Percentiles rank a stretch among this genome's conserved stretches.
Conservation (phyloP, 257 asterid genomes). For the Rehmannia glutinosa region DNA sequence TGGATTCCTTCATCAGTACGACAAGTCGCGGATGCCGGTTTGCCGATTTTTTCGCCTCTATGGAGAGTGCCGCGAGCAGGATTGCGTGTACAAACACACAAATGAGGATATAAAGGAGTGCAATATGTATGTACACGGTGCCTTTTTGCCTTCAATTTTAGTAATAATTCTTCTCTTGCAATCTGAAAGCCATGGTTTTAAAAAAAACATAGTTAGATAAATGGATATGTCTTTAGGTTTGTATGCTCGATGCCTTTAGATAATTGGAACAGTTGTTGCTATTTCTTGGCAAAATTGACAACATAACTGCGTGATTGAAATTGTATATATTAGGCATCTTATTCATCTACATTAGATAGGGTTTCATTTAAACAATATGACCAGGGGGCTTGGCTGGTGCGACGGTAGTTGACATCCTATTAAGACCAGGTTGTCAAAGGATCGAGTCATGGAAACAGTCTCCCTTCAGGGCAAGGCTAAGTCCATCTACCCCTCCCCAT, state of each 20-base stretch:
- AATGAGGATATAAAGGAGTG: conserved; percentile 95
- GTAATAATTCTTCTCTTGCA: not conserved
- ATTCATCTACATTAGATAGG: no score
- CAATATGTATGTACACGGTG: conserved; percentile 53
- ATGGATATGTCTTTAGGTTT: not conserved
- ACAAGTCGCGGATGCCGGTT: conserved; percentile 79
- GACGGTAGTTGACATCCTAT: no score
- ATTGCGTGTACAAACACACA: conserved; percentile 88
- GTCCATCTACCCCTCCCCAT: no score
- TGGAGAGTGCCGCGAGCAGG: conserved; percentile 96
- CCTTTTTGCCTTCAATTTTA: not conserved
- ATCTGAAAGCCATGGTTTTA: not conserved
- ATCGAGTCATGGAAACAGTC: no score
- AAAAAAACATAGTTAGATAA: not conserved
- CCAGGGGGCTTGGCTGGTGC: no score
- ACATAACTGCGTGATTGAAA: no score
- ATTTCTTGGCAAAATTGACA: not conserved
- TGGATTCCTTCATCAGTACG: conserved; percentile 79
- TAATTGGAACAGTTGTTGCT: not conserved
- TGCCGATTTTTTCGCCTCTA: conserved; percentile 66
- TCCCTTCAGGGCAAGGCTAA: no score
- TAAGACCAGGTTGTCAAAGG: no score
- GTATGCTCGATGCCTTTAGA: not conserved
- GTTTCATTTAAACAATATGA: no score
- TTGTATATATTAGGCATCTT: no score